Conservation (phyloP, 2,329 filamentous ascomycete genomes). For the Coniella vitis region DNA sequence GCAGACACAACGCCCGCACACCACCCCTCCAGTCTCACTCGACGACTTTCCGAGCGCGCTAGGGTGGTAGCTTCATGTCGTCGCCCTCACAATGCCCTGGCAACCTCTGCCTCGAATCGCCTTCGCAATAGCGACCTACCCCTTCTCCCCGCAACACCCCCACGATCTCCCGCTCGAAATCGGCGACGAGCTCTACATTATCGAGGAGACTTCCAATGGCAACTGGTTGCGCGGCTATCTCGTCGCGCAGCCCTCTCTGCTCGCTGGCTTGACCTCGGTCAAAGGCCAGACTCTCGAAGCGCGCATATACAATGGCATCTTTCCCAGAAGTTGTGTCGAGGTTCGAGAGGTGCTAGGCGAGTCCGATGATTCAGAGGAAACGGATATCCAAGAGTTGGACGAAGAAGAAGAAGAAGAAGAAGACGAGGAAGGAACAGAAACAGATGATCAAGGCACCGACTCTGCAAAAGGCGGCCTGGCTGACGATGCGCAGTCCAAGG, state of each 20-base stretch:
- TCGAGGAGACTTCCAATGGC: conserved; percentile 88
- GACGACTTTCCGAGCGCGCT: background rate
- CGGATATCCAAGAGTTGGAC: conserved; percentile 28
- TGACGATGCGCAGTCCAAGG: conserved; percentile 29
- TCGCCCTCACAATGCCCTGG: conserved; percentile 71
- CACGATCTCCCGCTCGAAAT: conserved; percentile 95
- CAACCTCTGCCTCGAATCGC: conserved; percentile 93
- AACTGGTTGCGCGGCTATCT: conserved; percentile 95
- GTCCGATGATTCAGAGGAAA: conserved; percentile 46
- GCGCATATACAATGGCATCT: conserved; percentile 96
- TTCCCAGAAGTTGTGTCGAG: conserved; percentile 90
- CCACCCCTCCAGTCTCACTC: no score
- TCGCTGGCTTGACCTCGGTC: conserved; percentile 83
- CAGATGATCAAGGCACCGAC: conserved; percentile 32
- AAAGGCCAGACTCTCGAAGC: conserved; percentile 92
- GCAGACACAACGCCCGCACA: background rate
- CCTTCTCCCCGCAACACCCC: conserved; percentile 78
- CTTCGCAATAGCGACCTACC: conserved; percentile 93
- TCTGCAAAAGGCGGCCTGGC: conserved; percentile 49
- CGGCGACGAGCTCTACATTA: conserved; percentile 97
- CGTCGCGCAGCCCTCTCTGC: conserved; percentile 84
- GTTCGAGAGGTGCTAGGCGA: conserved; percentile 87
- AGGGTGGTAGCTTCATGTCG: conserved; percentile 14
- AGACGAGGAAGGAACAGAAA: conserved; percentile 46
- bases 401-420: conserved; percentile 29